phyloP scores from a whole-genome alignment of 2,329 filamentous ascomycete genomes.

The Neonectria coccinea region DNA sequence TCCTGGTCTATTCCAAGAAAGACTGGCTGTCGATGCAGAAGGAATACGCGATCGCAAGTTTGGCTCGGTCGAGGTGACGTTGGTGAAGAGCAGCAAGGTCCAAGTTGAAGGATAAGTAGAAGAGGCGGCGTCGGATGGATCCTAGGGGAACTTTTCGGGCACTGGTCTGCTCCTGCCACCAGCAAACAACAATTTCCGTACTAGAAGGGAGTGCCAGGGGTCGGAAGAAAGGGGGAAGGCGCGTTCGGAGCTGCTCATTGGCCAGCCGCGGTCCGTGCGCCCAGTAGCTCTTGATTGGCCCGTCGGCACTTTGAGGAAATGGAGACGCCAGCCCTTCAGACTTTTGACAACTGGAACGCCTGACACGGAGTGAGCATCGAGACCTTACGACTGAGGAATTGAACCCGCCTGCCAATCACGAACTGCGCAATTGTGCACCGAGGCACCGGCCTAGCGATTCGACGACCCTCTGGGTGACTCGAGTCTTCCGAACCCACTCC shows the following conservation, averaged over 20 bases:
- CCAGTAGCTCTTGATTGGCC: constrained; percentile 49
- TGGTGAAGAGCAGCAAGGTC: constrained; percentile 43
- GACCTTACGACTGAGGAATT: constrained; percentile 33
- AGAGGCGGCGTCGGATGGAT: constrained; percentile 44
- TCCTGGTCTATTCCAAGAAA: constrained; percentile 47
- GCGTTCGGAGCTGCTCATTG: constrained; percentile 49
- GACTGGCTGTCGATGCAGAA: constrained; percentile 35
- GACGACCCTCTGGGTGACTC: neutral
- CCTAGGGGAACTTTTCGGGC: constrained; percentile 56
- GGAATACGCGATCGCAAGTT: constrained; percentile 37
- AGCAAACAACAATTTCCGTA: constrained; percentile 63
- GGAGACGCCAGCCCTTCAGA: constrained; percentile 40
- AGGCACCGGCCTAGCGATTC: constrained; percentile 4
- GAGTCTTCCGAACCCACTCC: constrained; percentile 1
- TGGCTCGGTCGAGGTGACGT: constrained; percentile 42
- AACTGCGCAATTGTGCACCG: constrained; percentile 22
- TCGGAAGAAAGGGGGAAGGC: constrained; percentile 58
- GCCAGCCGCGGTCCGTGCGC: constrained; percentile 45
- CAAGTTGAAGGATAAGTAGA: constrained; percentile 44
- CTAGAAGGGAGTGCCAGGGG: constrained; percentile 52
- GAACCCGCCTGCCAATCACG: constrained; percentile 20
- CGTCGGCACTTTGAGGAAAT: constrained; percentile 42
- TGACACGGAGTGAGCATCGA: constrained; percentile 40
- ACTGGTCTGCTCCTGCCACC: constrained; percentile 53
- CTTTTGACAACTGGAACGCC: constrained; percentile 47